phyloP scores from a whole-genome alignment of 768 basidiomycete species.

The Lactarius sp. region DNA sequence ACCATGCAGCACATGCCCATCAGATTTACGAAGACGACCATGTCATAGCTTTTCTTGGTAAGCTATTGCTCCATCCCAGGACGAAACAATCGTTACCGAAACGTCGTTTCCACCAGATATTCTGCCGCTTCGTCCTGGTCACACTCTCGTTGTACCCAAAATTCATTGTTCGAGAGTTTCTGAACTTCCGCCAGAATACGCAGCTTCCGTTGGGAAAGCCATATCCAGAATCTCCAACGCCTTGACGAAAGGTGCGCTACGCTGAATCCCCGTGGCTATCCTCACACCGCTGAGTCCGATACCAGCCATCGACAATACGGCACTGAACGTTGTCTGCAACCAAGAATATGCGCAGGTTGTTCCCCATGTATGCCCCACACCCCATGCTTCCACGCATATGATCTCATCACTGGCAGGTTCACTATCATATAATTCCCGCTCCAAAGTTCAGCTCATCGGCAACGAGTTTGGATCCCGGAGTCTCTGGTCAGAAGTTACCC shows the following conservation, averaged over 20 bases:
- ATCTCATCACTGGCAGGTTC: conserved; percentile 43
- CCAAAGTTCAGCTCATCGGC: conserved; percentile 40
- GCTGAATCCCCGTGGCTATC: background rate
- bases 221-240: conserved; percentile 60
- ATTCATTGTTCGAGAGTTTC: conserved; percentile 56
- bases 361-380: conserved; percentile 51
- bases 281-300: background rate
- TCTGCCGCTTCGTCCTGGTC: conserved; percentile 59
- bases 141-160: conserved; percentile 69
- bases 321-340: conserved; percentile 71
- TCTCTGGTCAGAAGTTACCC: conserved; percentile 28
- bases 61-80: conserved; percentile 13
- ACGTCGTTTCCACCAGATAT: conserved; percentile 48
- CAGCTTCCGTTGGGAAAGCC: conserved; percentile 52
- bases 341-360: conserved; percentile 80
- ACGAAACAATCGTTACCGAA: background rate
- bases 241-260: conserved; percentile 49
- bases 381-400: background rate
- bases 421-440: conserved; percentile 74
- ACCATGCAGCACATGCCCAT: conserved; percentile 42
- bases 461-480: conserved; percentile 9
- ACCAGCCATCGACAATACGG: conserved; percentile 58
- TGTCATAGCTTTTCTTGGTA: conserved; percentile 63
- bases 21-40: conserved; percentile 57
- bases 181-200: conserved; percentile 56